phyloP scores from a whole-genome alignment of 257 asterid genomes.

The Plantago major region DNA sequence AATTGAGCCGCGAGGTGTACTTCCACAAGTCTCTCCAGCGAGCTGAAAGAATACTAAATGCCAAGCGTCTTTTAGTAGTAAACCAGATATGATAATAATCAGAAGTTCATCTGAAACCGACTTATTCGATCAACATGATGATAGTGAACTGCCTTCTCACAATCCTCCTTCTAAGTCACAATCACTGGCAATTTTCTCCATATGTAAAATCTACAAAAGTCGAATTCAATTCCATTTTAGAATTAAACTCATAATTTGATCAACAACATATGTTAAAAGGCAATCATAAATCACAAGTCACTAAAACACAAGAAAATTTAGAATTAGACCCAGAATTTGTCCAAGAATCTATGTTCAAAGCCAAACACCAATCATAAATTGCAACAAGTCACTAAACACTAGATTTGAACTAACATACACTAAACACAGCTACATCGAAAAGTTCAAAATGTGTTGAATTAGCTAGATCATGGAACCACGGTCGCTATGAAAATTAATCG shows the following conservation, averaged over 20 bases:
- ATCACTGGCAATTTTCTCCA: background rate
- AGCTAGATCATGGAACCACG: too few species aligned
- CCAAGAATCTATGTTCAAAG: too few species aligned
- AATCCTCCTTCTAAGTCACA: background rate
- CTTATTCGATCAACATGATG: background rate
- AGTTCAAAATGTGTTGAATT: too few species aligned
- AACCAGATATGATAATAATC: background rate
- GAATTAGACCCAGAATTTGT: background rate
- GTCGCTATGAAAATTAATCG: too few species aligned
- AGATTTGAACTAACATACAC: too few species aligned
- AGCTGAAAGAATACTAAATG: background rate
- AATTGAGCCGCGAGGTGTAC: background rate
- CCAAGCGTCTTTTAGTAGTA: background rate
- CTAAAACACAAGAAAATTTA: background rate
- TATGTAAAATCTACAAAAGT: background rate
- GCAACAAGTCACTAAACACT: too few species aligned
- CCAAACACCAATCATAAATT: too few species aligned
- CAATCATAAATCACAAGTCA: background rate
- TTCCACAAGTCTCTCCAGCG: constrained; percentile 8
- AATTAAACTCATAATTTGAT: background rate
- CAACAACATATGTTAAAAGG: background rate
- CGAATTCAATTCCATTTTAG: background rate
- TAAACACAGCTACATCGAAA: too few species aligned
- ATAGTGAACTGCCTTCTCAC: background rate
- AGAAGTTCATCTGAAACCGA: constrained; percentile 2